Percentiles rank a stretch among this genome's conserved stretches.
phyloP scores from a whole-genome alignment of 257 asterid species.

The Solanum neorickii region DNA sequence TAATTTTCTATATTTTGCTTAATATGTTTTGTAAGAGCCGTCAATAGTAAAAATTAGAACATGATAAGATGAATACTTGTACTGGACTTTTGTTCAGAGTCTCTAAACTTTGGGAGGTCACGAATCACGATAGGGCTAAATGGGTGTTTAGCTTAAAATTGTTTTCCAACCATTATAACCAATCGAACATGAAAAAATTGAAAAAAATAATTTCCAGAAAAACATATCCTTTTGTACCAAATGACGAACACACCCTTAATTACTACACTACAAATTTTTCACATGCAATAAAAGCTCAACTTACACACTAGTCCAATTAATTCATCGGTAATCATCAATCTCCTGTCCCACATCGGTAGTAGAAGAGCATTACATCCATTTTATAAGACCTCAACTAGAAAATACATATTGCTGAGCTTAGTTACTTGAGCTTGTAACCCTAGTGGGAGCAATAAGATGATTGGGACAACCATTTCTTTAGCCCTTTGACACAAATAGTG shows the following conservation, averaged over 20 bases:
- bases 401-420: not conserved
- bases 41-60: no score
- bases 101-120: no score
- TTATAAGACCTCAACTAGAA: not conserved
- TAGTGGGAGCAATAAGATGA: not conserved
- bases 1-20: no score
- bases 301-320: no score
- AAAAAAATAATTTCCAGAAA: not conserved
- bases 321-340: no score
- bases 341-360: not conserved
- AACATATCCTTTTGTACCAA: not conserved
- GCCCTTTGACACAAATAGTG: not conserved
- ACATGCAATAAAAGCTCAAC: not conserved
- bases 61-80: no score
- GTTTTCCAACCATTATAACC: no score
- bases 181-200: no score
- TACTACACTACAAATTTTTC: not conserved
- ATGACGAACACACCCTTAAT: not conserved
- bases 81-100: no score
- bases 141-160: no score
- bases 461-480: not conserved
- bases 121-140: no score
- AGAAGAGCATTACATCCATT: not conserved
- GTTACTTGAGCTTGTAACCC: not conserved
- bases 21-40: no score